Evolutionary conservation across 2,329 filamentous ascomycete species (phyloP).

Genomic region (Botrytis galanthina): DNA sequence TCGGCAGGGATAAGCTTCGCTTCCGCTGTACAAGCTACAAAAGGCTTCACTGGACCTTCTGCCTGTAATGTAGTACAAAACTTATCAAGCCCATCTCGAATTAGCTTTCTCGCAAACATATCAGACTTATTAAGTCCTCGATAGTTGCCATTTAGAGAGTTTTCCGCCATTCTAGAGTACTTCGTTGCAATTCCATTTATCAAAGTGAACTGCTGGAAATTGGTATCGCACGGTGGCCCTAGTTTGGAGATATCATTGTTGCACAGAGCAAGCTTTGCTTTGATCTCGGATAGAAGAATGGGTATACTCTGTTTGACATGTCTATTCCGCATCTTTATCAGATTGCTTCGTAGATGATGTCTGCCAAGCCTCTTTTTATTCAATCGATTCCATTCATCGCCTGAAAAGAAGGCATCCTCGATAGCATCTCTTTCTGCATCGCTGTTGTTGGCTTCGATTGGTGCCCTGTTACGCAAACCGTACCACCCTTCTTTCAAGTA

Average conservation of each 20-base stretch:
- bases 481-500: slow-evolving; percentile 45
- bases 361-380: slow-evolving; percentile 25
- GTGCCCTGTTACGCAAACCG: slow-evolving; percentile 44
- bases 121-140: neutral
- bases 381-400: slow-evolving; percentile 25
- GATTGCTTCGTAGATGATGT: slow-evolving; percentile 23
- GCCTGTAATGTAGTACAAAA: neutral
- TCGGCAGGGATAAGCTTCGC: slow-evolving; percentile 3
- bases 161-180: slow-evolving; percentile 3
- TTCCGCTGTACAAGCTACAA: slow-evolving; percentile 18
- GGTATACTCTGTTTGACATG: slow-evolving; percentile 26
- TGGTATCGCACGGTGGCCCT: slow-evolving; percentile 21
- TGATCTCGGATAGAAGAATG: slow-evolving; percentile 22
- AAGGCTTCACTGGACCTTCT: slow-evolving; percentile 4
- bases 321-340: slow-evolving; percentile 25
- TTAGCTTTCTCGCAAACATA: neutral
- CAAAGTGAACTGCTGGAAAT: slow-evolving; percentile 21
- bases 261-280: slow-evolving; percentile 20
- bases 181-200: slow-evolving; percentile 15
- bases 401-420: slow-evolving; percentile 25
- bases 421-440: slow-evolving; percentile 24
- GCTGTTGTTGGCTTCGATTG: slow-evolving; percentile 34
- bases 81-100: slow-evolving; percentile 1
- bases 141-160: slow-evolving; percentile 2
- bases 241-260: slow-evolving; percentile 16